Base-by-base conservation (phyloP, 805 yeast species). In the Priceomyces fermenticarens region DNA sequence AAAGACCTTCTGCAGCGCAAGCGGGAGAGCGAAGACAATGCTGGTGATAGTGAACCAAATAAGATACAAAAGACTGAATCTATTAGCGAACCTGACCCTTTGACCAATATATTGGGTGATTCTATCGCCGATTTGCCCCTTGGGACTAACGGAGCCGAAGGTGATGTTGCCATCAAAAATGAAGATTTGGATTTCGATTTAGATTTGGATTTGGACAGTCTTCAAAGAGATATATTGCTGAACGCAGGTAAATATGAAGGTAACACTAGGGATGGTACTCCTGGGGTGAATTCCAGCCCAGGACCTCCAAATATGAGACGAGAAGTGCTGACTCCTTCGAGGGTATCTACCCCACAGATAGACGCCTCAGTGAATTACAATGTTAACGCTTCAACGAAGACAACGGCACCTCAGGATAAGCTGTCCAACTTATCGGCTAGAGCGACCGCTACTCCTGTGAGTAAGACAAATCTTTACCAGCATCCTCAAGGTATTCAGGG, bases 21-120 rank as follows among this genome's bases (percentile, higher is more conserved):
- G 12, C 46, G 46, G 17, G 30, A 31, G 32, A 32, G 13, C 17
- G 44, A 25, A 16, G 39, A 39, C 10, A 16, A 14, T 8, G n/a
- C 14, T 13, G 39, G 6, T 6, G 39, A 35, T 26, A 36, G 39
- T 36, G 35, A 17, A 23, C 37, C 33, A 13, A 38, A 36, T 23
- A 47, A 51, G 36, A 44, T 41, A 37, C 36, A 25, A 39, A 47
- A 46, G 40, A 43, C 39, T 26, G 48, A 13, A n/a, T n/a, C 15
- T 16, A 28, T 8, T 9, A 44, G 35, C 10, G 41, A 16, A 10
- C 36, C 42, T 3, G 54, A 54, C 30, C 62, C 58, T 35, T 48
- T 61, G 30, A 49, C 55, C 40, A 58, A 47, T 10, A 43, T 61
- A 14, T 53, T 61, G 36, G 49, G 46, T 33, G 58, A 57, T 30